These are phyloP conservation scores for Mucor racemosus DNA, from an alignment of 371 early-diverging fungal species.

Conservation along the genomic window DNA sequence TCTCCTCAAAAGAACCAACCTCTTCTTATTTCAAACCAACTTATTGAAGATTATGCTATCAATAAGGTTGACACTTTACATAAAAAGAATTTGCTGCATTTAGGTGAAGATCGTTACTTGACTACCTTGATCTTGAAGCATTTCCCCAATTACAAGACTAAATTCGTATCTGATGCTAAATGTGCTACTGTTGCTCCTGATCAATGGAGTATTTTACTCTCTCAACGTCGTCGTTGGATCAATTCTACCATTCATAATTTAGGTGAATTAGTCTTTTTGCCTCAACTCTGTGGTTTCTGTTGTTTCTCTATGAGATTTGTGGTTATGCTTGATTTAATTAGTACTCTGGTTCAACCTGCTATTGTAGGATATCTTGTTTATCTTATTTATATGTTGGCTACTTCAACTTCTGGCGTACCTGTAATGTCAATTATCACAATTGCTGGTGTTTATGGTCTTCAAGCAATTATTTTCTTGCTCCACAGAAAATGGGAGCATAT, in stretches of 20 bases:
- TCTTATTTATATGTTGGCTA: constrained; percentile 61
- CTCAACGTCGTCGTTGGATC: constrained; percentile 98
- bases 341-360: constrained; percentile 91
- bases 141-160: constrained; percentile 95
- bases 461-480: constrained; percentile 81
- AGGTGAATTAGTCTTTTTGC: constrained; percentile 88
- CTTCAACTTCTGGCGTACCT: constrained; percentile 47
- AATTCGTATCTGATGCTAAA: constrained; percentile 95
- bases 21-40: constrained; percentile 84
- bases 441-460: constrained; percentile 79
- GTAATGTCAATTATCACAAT: constrained; percentile 65
- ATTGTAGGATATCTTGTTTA: constrained; percentile 82
- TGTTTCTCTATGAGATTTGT: constrained; percentile 98
- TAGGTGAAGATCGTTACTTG: constrained; percentile 92
- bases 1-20: constrained; percentile 84
- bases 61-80: constrained; percentile 98
- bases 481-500: constrained; percentile 89
- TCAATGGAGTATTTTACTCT: constrained; percentile 90
- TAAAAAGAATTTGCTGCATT: constrained; percentile 85
- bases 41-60: constrained; percentile 95
- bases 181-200: constrained; percentile 98
- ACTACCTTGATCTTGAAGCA: constrained; percentile 99
- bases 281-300: constrained; percentile 92
- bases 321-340: constrained; percentile 88
- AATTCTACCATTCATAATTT: constrained; percentile 98